Evolutionary conservation across 805 yeast genomes (phyloP), one percentile per base, ranked within the genome.

Genomic region (Kodamaea leandrae): DNA sequence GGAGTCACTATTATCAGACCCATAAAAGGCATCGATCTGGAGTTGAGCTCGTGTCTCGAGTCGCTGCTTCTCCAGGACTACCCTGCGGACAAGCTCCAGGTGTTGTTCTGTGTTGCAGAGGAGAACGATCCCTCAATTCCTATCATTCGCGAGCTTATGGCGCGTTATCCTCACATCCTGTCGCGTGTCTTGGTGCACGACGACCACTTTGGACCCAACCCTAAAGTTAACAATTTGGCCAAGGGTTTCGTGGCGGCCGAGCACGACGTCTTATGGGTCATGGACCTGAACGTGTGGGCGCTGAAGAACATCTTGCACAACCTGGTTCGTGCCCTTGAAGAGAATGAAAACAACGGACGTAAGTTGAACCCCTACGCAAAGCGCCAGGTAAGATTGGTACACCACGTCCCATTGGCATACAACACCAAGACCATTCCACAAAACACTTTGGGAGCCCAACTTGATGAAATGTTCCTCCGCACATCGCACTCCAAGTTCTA

Each of bases 401-500:
- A 88, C 54, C 96, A 88, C 58, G 77, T 83, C 12, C 96, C 96
- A 2, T 55, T 84, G 45, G 87, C 87, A 2, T 54, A 68, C 16
- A 53, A 43, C 36, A 17, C 36, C n/a, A 32, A 29, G 42, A 53
- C n/a, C 50, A 28, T 20, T 4, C 21, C 33, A 5, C 9, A 9
- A 9, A 17, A 30, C 35, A 60, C 58, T 37, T 49, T 58, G 41
- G 95, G 95, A 8, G 78, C 88, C 8, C 69, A 74, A 50, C 66
- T 87, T 30, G 96, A 88, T 62, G 95, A 88, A 60, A 81, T 86
- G 86, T 88, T 87, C 57, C 64, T 88, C 52, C 71, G 83, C 38
- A 82, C 96, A 0, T 78, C 95, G 1, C 96, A 88, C 63, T 80
- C 90, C 39, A 86, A 86, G 62, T 87, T 89, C 58, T 88, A 88